phyloP scores from a whole-genome alignment of 257 asterid species.

The Verbena officinalis region DNA sequence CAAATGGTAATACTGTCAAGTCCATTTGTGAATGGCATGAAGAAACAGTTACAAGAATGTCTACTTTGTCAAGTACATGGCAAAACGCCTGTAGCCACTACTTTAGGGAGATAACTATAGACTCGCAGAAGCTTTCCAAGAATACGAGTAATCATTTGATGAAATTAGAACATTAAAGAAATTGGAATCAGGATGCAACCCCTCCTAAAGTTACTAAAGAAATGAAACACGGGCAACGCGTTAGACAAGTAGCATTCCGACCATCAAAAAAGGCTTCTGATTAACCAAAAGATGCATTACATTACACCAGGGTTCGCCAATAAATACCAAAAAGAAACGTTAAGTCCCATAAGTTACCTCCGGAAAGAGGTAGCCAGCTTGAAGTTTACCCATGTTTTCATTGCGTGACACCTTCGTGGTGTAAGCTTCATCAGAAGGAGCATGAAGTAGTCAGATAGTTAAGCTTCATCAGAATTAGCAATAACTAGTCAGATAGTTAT shows the following conservation, averaged over 20 bases:
- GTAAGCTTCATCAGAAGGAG: slow-evolving; percentile 58
- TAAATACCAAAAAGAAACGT: not conserved
- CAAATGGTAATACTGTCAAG: not conserved
- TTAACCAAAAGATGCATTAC: slow-evolving; percentile 17
- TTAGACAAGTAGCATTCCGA: too few relatives aligned
- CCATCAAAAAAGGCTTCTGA: too few relatives aligned
- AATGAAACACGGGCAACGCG: too few relatives aligned
- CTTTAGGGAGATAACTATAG: too few relatives aligned
- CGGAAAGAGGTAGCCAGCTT: slow-evolving; percentile 98
- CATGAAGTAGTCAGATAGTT: slow-evolving; percentile 32
- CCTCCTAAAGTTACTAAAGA: too few relatives aligned
- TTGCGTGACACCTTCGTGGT: slow-evolving; percentile 83
- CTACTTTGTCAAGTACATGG: too few relatives aligned
- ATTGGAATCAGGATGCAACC: not conserved
- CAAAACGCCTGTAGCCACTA: too few relatives aligned
- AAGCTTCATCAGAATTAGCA: slow-evolving; percentile 54
- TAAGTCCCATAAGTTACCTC: slow-evolving; percentile 56
- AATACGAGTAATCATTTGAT: not conserved
- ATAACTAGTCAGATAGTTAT: slow-evolving; percentile 1
- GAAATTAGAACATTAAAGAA: not conserved
- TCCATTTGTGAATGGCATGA: not conserved
- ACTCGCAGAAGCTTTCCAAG: not conserved
- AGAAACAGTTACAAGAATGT: slow-evolving; percentile 4
- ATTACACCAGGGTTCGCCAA: slow-evolving; percentile 15
- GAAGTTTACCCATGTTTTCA: slow-evolving; percentile 85